phyloP scores from a whole-genome alignment of 1,284 basidiomycete species.

The Tausonia pullulans region DNA sequence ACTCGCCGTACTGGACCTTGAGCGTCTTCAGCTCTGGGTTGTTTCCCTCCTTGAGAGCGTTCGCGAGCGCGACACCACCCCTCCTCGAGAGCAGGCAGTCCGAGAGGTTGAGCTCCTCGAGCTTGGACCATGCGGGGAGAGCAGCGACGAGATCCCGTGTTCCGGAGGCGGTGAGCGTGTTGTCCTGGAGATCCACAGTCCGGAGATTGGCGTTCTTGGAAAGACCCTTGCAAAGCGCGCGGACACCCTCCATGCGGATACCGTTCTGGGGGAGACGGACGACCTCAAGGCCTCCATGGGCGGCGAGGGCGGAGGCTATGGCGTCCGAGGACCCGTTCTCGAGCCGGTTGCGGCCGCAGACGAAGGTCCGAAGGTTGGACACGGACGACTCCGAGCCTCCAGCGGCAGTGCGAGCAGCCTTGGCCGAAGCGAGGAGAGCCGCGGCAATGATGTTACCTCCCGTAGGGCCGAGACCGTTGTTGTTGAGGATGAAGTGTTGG shows the following conservation, averaged over 20 bases:
- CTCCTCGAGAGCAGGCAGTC: slow-evolving; percentile 73
- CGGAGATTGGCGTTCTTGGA: slow-evolving; percentile 56
- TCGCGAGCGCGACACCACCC: slow-evolving; percentile 50
- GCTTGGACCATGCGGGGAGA: slow-evolving; percentile 56
- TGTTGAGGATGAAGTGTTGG: slow-evolving; percentile 80
- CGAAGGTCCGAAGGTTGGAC: slow-evolving; percentile 64
- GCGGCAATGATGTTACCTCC: slow-evolving; percentile 79
- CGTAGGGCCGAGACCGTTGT: slow-evolving; percentile 91
- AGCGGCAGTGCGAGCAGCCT: slow-evolving; percentile 47
- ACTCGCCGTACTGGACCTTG: slow-evolving; percentile 81
- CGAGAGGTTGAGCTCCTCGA: slow-evolving; percentile 74
- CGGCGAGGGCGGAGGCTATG: slow-evolving; percentile 82
- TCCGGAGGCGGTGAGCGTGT: slow-evolving; percentile 72
- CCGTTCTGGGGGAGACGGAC: slow-evolving; percentile 95
- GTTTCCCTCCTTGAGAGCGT: slow-evolving; percentile 49
- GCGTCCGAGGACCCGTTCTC: slow-evolving; percentile 76
- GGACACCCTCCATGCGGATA: slow-evolving; percentile 86
- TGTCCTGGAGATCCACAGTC: slow-evolving; percentile 87
- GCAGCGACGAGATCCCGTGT: slow-evolving; percentile 62
- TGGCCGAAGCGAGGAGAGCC: slow-evolving; percentile 69
- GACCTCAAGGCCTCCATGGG: slow-evolving; percentile 68
- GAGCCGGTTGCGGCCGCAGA: slow-evolving; percentile 89
- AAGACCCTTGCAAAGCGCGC: slow-evolving; percentile 66
- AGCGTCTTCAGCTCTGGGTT: slow-evolving; percentile 63
- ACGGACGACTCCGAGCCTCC: slow-evolving; percentile 39